Evolutionary conservation across 2,329 filamentous ascomycete genomes (phyloP), one percentile per base, ranked within the genome.

Genomic region (Torrubiella hemipterigena): DNA sequence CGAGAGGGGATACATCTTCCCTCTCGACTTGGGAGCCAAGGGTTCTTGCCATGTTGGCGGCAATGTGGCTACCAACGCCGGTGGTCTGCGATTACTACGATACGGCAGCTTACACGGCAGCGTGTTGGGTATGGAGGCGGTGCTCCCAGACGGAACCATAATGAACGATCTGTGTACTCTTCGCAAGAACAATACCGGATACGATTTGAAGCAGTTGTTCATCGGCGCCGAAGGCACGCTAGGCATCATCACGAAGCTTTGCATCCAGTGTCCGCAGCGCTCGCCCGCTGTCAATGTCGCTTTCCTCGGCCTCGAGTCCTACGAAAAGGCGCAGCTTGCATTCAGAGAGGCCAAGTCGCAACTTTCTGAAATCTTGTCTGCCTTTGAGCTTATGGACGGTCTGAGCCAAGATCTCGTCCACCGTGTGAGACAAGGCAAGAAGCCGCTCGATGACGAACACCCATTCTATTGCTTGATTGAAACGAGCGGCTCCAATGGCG

Each of bases 101-200:
- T 98, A 98, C 54, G 91, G 91, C 31, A 94, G 84, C 54, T 65
- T 98, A 41, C 91, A 98, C 57, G 91, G 91, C 15, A 95, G 70
- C 34, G 85, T 96, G 2, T 68, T 98, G 12, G 91, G 91, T 17
- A 67, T 98, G 31, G 89, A 98, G 61, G 91, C 81, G 14, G 93
- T 98, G 7, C 66, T 98, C 24, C 84, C 91, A 1, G 84, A 98
- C 50, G 91, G 91, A 32, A 95, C 86, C 6, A 72, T 98, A 43
- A 69, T 98, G 27, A 77, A 96, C 46, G 86, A 95, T 46, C 74
- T 98, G 19, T 81, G 75, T 44, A 87, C 73, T 37, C 66, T 98
- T 35, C 77, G 91, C 43, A 98, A 98, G 67, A 96, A 98, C 67
- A 98, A 98, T 63, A 98, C 91, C 3, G 91, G 91, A 17, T 98